Percentiles rank a stretch among this genome's conserved stretches.
Evolutionary conservation across 1,139 yeast species (phyloP).

Genomic region (Suhomyces kunorum): DNA sequence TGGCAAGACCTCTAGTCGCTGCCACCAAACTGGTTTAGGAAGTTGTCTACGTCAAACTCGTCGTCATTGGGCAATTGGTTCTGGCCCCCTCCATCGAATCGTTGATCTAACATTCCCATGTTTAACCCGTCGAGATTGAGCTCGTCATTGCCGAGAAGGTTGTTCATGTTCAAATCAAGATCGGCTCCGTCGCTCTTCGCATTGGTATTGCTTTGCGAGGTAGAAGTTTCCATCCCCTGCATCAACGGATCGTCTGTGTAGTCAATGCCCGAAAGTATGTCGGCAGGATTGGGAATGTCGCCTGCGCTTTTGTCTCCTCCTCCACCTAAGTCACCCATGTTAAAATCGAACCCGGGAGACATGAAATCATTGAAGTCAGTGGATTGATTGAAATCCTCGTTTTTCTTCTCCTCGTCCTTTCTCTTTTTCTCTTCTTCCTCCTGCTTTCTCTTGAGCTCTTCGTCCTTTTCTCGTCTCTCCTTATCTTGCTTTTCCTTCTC

Average conservation of each 20-base stretch:
- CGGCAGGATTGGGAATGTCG: slow-evolving; percentile 41
- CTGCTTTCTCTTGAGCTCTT: slow-evolving; percentile 21
- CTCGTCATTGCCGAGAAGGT: slow-evolving; percentile 44
- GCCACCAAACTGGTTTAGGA: slow-evolving; percentile 48
- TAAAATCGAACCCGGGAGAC: slow-evolving; percentile 35
- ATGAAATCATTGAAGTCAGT: slow-evolving; percentile 22
- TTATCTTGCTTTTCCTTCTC: slow-evolving; percentile 14
- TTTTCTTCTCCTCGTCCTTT: slow-evolving; percentile 13
- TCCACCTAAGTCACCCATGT: slow-evolving; percentile 25
- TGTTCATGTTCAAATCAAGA: slow-evolving; percentile 43
- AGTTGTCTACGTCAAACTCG: slow-evolving; percentile 51
- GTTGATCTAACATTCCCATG: slow-evolving; percentile 45
- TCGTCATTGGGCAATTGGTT: slow-evolving; percentile 31
- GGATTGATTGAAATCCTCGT: slow-evolving; percentile 14
- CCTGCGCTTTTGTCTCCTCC: slow-evolving; percentile 16
- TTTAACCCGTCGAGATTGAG: slow-evolving; percentile 48
- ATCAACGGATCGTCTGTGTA: slow-evolving; percentile 22
- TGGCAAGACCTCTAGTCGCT: slow-evolving; percentile 6
- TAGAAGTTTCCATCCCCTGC: slow-evolving; percentile 8
- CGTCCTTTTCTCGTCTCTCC: slow-evolving; percentile 21
- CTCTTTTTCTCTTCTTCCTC: slow-evolving; percentile 24
- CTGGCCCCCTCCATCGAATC: slow-evolving; percentile 24
- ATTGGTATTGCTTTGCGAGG: slow-evolving; percentile 1
- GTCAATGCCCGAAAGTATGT: slow-evolving; percentile 39
- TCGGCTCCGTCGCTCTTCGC: slow-evolving; percentile 12